Base-by-base conservation (phyloP, 257 asterid species). In the Plantago elongata region DNA sequence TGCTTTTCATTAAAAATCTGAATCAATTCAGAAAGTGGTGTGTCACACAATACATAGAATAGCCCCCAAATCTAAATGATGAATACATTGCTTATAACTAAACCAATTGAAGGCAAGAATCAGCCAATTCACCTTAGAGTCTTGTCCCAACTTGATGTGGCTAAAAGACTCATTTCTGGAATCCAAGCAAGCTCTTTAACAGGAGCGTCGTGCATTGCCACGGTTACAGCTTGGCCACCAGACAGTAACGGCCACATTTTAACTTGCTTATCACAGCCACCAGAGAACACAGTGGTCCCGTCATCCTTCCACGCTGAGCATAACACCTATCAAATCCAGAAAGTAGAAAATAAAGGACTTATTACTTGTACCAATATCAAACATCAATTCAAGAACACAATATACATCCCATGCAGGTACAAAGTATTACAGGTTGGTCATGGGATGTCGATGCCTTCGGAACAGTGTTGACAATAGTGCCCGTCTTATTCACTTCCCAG, bases 291-390 rank as follows among this genome's bases (percentile, higher is more conserved):
- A 62, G 99, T 83, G 10, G 96, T 73, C 50, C 99, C 99, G 67
- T 93, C 99, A 77, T 93, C 96, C 76, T 93, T 93, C 97, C 99
- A 93, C 5, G 95, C 52, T 15, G 99, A 83, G 83, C 99, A 93
- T 13, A 93, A 68, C 68, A 93, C 99, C 99, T 93, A 74, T 40
- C 66, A 74, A 74, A 51, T 63, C 66, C 57, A 61, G 67, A 66
- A 54, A n/a, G 40, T 55, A 57, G 48, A 62, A 13, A 58, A 71
- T 38, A 42, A 40, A 22, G 54, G 49, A 5, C 11, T 57, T 51
- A 63, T 12, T 67, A 63, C 62, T 16, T 51, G 44, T 64, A 11
- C 46, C 8, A 10, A 52, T 5, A 11, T 13, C 4, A 0, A 9
- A 17, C 11, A 13, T 14, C 40, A 4, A 34, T 34, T 34, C 5